Conservation (phyloP, 1,284 basidiomycete species). For the Chondrostereum purpureum region DNA sequence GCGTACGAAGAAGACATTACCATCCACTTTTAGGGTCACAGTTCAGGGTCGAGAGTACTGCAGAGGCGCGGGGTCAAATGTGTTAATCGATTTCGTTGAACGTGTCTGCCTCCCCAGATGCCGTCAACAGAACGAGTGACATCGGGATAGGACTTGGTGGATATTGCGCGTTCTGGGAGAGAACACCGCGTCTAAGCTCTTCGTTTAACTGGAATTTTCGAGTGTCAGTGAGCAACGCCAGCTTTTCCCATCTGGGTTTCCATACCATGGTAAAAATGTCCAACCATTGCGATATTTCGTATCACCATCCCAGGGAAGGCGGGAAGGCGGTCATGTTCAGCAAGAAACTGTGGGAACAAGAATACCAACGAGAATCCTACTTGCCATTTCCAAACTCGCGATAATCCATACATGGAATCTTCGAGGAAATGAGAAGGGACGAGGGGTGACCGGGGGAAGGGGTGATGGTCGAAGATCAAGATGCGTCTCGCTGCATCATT, state of each 20-base stretch:
- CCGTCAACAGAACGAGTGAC: constrained; percentile 86
- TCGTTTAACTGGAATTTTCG: constrained; percentile 11
- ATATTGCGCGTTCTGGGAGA: constrained; percentile 84
- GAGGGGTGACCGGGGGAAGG: background rate
- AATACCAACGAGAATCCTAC: constrained; percentile 10
- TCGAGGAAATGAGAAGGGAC: too few relatives aligned
- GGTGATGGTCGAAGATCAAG: constrained; percentile 12
- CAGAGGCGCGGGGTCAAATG: constrained; percentile 60
- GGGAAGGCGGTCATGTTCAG: constrained; percentile 90
- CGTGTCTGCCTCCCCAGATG: constrained; percentile 88
- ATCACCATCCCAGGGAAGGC: too few relatives aligned
- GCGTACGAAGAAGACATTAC: constrained; percentile 99
- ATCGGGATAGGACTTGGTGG: constrained; percentile 96
- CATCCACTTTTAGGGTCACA: constrained; percentile 81
- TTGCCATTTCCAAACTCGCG: constrained; percentile 96
- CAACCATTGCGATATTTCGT: constrained; percentile 90
- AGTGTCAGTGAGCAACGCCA: constrained; percentile 36
- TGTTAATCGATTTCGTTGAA: constrained; percentile 98
- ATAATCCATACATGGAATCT: constrained; percentile 78
- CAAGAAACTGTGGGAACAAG: constrained; percentile 62
- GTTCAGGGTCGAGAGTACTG: constrained; percentile 85
- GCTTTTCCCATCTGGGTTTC: constrained; percentile 84
- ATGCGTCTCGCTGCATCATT: background rate
- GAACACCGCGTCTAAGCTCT: constrained; percentile 83
- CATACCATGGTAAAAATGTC: constrained; percentile 97